Evolutionary conservation across 2,329 filamentous ascomycete species (phyloP), one percentile per base, ranked within the genome.

Genomic region (Fusarium sp.): DNA sequence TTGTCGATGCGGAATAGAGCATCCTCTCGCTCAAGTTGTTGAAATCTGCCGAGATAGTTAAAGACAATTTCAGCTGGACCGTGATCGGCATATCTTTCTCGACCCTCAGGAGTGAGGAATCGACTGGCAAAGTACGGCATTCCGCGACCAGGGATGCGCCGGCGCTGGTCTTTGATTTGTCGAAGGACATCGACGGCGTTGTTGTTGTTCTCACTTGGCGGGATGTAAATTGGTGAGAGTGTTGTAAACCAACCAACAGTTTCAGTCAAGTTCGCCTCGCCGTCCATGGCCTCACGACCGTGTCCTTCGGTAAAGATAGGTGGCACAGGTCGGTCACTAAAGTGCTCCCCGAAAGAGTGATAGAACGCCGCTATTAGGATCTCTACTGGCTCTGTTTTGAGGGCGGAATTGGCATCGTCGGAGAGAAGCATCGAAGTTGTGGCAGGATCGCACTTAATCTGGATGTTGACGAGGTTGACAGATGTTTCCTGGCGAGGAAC

Each of bases 301-400:
- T 53, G 50, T 26, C 38, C 42, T 28, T 53, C 50, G 33, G 39
- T 43, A 43, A 33, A 53, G 5, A 53, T 5, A n/a, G 50, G 22
- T 43, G 50, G 50, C 6, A 53, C 33, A 10, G 39, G 7, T 3
- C 38, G 50, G 26, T 53, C 38, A 33, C 26, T 38, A 39, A 53
- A 53, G 15, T 34, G 5, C 33, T 15, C 43, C 34, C 15, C 15
- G 17, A 53, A 43, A 53, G 50, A 53, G 26, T 43, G 24, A 17
- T 43, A 1, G 2, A 53, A 39, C 7, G 50, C 50, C 3, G 39
- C 15, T 24, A 53, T 14, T 18, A 53, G 42, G 2, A 53, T 18
- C 22, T 43, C 50, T 5, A 34, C 50, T 33, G 50, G 50, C 38
- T 53, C 50, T 26, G 50, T 53, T 38, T 39, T 39, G 11, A 43